Evolutionary conservation across 371 early-diverging fungal genomes (phyloP).

Genomic region (Mucor racemosus): DNA sequence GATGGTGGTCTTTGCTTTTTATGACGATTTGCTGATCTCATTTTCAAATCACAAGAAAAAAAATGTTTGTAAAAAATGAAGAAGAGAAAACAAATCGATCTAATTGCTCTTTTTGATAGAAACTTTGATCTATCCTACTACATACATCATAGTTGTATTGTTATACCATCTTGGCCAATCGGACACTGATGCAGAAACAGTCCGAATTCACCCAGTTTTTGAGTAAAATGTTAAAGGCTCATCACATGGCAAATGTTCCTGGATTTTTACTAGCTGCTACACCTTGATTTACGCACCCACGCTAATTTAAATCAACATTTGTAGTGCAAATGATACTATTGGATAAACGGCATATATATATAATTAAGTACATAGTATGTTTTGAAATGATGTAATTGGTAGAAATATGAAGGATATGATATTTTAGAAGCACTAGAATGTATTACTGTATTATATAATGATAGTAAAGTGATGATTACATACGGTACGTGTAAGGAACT

Average conservation of each 20-base stretch:
- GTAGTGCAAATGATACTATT: neutral
- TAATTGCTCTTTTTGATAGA: neutral
- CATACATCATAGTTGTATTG: neutral
- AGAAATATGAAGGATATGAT: no score
- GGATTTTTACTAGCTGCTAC: neutral
- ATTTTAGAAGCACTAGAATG: no score
- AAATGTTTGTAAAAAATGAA: slow-evolving; percentile 8
- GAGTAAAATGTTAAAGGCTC: neutral
- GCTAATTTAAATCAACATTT: no score
- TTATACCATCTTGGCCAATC: slow-evolving; percentile 23
- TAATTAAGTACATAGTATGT: neutral
- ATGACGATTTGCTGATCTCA: neutral
- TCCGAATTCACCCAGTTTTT: slow-evolving; percentile 20
- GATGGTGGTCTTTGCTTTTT: slow-evolving; percentile 5
- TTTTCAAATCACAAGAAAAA: slow-evolving; percentile 2
- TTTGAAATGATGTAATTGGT: neutral
- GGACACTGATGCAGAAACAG: slow-evolving; percentile 28
- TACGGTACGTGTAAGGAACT: no score
- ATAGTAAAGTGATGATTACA: no score
- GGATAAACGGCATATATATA: neutral
- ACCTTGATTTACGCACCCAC: no score
- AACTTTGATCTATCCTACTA: neutral
- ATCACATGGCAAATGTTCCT: slow-evolving; percentile 7
- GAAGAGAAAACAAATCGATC: neutral
- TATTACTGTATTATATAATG: no score